These are phyloP conservation scores for Penicillium paxilli DNA, from an alignment of 495 filamentous ascomycete species.

Conservation along the genomic window DNA sequence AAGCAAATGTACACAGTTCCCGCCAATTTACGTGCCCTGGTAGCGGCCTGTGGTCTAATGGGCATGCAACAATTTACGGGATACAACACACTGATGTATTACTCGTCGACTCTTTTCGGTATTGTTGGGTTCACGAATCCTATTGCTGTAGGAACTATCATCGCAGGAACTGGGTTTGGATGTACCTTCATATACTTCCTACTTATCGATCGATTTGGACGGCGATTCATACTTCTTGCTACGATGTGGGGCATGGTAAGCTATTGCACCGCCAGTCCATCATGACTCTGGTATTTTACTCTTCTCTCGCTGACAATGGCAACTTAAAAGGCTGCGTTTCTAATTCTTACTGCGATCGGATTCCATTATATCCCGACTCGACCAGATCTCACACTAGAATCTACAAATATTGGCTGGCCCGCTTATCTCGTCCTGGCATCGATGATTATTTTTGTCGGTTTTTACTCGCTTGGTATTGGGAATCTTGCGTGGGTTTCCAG, in stretches of 20 bases:
- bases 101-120: conserved; percentile 50
- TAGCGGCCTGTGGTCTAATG: conserved; percentile 17
- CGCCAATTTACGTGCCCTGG: conserved; percentile 9
- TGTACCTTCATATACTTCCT: conserved; percentile 48
- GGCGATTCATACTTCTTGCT: conserved; percentile 42
- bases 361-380: conserved; percentile 52
- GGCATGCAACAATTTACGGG: conserved; percentile 38
- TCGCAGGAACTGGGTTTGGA: conserved; percentile 52
- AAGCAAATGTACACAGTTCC: conserved; percentile 51
- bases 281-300: too few species aligned
- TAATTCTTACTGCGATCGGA: conserved; percentile 42
- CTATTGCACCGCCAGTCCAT: too few species aligned
- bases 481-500: conserved; percentile 47
- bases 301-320: too few species aligned
- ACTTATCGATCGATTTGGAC: conserved; percentile 45
- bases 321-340: conserved; percentile 25
- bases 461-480: conserved; percentile 40
- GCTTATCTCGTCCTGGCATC: conserved; percentile 42
- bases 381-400: conserved; percentile 24
- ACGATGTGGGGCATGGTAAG: conserved; percentile 39
- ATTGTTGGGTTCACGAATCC: conserved; percentile 51
- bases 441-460: conserved; percentile 44
- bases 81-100: conserved; percentile 51
- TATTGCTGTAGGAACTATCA: conserved; percentile 46
- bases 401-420: conserved; percentile 28